A percentile compares a stretch with the other conserved stretches of the same genome.
These are phyloP conservation scores for Pseudogymnoascus verrucosus DNA, from an alignment of 2,329 filamentous ascomycete genomes.

Conservation along the genomic window DNA sequence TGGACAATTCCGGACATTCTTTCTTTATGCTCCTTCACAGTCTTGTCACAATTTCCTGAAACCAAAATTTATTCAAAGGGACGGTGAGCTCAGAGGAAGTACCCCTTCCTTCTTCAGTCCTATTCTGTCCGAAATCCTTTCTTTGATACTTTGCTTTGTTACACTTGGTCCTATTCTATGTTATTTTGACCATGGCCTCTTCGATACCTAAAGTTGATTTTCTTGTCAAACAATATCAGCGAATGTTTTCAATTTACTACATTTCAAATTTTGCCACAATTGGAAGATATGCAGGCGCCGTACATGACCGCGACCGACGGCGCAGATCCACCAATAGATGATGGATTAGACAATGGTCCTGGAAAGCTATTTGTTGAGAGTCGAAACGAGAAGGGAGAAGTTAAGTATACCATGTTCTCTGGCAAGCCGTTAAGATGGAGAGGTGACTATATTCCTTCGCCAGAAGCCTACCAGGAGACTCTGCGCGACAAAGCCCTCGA, in stretches of 20 bases:
- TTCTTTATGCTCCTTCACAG: neutral
- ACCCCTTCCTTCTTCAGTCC: neutral
- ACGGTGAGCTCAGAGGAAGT: neutral
- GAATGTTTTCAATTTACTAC: neutral
- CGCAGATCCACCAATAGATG: neutral
- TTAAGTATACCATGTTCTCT: neutral
- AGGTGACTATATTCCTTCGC: neutral
- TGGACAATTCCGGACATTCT: neutral
- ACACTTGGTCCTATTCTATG: neutral
- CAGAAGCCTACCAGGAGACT: neutral
- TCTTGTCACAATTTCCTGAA: neutral
- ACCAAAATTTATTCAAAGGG: neutral
- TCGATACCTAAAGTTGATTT: neutral
- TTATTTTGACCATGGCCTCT: conserved; percentile 5
- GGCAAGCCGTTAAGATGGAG: neutral
- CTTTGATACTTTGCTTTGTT: neutral
- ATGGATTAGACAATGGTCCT: neutral
- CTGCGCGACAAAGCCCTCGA: neutral
- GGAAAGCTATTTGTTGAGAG: neutral
- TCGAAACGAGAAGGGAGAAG: neutral
- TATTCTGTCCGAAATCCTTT: neutral
- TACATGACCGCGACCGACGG: neutral
- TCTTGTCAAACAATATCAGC: neutral
- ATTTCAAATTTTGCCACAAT: neutral
- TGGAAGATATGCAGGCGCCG: neutral